Percentiles rank a stretch among this genome's conserved stretches.
phyloP scores from a whole-genome alignment of 2,329 filamentous ascomycete species.

The Colletotrichum incanum region DNA sequence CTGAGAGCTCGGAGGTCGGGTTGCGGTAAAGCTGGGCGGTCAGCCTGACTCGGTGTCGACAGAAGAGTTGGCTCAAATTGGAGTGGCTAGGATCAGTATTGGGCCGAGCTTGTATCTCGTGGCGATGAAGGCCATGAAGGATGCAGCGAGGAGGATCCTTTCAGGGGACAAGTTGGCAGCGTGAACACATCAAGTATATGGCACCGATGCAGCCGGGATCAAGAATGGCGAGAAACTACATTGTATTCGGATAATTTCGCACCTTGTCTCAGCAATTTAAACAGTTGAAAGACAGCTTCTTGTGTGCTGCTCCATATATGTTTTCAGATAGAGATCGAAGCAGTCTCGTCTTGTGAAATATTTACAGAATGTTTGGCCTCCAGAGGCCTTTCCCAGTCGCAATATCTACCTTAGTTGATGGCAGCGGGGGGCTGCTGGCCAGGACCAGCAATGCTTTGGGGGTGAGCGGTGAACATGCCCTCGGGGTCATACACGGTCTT shows the following conservation, averaged over 20 bases:
- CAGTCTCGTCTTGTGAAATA: not conserved
- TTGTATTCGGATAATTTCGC: too few species aligned
- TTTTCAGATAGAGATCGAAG: not conserved
- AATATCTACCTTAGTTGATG: slow-evolving; percentile 12
- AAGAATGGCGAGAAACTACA: too few species aligned
- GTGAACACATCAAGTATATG: not conserved
- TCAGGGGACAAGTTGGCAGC: slow-evolving; percentile 41
- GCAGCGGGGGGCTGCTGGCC: slow-evolving; percentile 34
- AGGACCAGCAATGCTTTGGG: slow-evolving; percentile 41
- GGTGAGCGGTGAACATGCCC: slow-evolving; percentile 42
- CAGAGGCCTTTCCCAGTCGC: not conserved
- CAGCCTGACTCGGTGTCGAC: slow-evolving; percentile 58
- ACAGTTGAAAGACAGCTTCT: too few species aligned
- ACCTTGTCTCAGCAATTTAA: too few species aligned
- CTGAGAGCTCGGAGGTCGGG: slow-evolving; percentile 62
- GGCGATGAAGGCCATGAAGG: slow-evolving; percentile 58
- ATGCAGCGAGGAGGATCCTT: slow-evolving; percentile 52
- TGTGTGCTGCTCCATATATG: not conserved
- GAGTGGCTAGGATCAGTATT: slow-evolving; percentile 70
- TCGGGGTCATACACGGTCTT: slow-evolving; percentile 43
- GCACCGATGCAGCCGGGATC: not conserved
- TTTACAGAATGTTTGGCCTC: not conserved
- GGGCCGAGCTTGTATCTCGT: slow-evolving; percentile 63
- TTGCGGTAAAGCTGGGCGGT: slow-evolving; percentile 63
- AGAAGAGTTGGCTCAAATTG: slow-evolving; percentile 61